A percentile compares a stretch with the other conserved stretches of the same genome.
Evolutionary conservation across 1,139 yeast genomes (phyloP).

Genomic region (Geotrichum cucujoidarum): DNA sequence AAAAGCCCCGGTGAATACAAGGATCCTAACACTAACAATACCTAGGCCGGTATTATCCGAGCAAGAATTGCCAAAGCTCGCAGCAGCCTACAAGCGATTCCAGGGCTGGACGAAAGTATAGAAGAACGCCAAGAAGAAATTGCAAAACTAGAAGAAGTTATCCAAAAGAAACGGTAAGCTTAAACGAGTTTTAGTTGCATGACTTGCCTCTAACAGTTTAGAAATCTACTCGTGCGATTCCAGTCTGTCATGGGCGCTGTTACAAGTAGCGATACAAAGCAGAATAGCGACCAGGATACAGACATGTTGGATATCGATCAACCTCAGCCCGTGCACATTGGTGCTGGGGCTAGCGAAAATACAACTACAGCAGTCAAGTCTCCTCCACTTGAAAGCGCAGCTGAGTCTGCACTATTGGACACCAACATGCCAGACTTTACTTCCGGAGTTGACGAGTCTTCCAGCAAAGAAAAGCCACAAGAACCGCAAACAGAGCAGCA

Average conservation of each 20-base stretch:
- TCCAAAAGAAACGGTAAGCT: constrained; percentile 19
- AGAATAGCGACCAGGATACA: background rate
- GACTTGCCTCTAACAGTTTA: background rate
- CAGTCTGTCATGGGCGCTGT: constrained; percentile 29
- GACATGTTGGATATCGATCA: constrained; percentile 4
- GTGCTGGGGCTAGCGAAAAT: no score
- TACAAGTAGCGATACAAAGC: background rate
- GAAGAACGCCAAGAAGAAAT: constrained; percentile 17
- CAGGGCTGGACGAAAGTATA: constrained; percentile 14
- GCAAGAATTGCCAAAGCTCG: constrained; percentile 14
- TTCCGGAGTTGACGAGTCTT: no score
- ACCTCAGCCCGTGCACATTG: background rate
- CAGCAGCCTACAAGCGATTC: constrained; percentile 3
- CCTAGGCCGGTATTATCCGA: constrained; percentile 15
- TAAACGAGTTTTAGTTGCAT: background rate
- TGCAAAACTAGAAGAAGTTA: constrained; percentile 11
- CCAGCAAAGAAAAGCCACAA: no score
- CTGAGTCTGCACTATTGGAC: no score
- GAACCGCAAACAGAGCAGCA: background rate
- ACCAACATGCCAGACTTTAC: no score
- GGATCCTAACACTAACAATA: no score
- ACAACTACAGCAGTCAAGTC: no score
- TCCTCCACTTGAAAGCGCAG: no score
- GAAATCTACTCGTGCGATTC: constrained; percentile 27
- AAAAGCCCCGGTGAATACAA: no score